Evolutionary conservation across 2,329 filamentous ascomycete species (phyloP), one percentile per base, ranked within the genome.

Genomic region (Epichloe amarillans): DNA sequence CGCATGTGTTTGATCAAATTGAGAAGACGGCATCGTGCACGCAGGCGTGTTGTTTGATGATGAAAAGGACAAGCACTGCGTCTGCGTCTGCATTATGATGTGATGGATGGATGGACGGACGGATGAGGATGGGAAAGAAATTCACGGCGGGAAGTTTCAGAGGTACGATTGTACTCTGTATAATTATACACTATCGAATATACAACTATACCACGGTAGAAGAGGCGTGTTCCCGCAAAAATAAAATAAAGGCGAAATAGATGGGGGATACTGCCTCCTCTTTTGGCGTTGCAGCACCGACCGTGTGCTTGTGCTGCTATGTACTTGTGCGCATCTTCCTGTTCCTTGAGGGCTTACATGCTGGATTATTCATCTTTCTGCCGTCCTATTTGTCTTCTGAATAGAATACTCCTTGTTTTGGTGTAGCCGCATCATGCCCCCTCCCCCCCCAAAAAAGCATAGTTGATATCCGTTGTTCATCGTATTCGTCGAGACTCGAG

Each of bases 131-230:
- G 23, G 23, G 6, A 37, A 39, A 26, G 7, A 23, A 12, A 42
- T 30, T 30, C 26, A 11, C 26, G 8, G 26, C 8, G 3, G 30
- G 8, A 30, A 10, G 11, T 30, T 30, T 4, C 10, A 30, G 11
- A 30, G 30, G 38, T 38, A 50, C 48, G 38, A 50, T 44, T 48
- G 50, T 54, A 54, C 30, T 30, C 51, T 49, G 39, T 55, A 48
- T 23, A 50, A 56, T 58, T 57, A 58, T 57, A 55, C 57, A 55
- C 54, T 58, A 55, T 50, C 40, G 46, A 55, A 56, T 56, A 57
- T 57, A 56, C 56, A 58, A 53, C 50, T 55, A 56, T 55, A 50
- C 48, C 53, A 54, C 52, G 44, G 21, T 7, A 46, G 19, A 50
- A 36, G 39, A 38, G 37, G 37, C 30, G 11, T 7, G 37, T 15